A percentile compares a stretch with the other conserved stretches of the same genome.
These are phyloP conservation scores for Penicillium angulare DNA, from an alignment of 495 filamentous ascomycete species.

Conservation along the genomic window DNA sequence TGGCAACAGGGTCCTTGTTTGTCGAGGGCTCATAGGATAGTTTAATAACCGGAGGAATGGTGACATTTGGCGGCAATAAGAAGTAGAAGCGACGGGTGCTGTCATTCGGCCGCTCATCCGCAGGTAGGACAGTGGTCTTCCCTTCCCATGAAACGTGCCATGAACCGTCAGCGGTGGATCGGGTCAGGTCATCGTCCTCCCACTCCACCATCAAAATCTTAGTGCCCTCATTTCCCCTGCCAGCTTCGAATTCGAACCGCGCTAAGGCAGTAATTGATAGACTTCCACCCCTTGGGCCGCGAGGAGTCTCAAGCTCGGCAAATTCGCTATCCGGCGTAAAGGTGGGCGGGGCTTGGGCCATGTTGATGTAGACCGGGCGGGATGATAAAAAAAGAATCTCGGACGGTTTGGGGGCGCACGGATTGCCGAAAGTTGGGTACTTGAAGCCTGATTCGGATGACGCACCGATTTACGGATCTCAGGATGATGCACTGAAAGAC, in stretches of 20 bases:
- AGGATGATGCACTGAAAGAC: no score
- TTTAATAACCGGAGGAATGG: conserved; percentile 66
- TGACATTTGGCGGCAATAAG: conserved; percentile 62
- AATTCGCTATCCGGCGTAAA: conserved; percentile 42
- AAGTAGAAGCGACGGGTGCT: conserved; percentile 68
- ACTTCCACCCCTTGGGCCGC: conserved; percentile 11
- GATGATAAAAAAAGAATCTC: background rate
- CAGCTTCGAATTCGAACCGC: conserved; percentile 82
- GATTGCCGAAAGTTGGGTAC: no score
- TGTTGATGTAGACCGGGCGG: conserved; percentile 1
- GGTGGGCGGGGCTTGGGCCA: conserved; percentile 23
- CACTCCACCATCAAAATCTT: conserved; percentile 86
- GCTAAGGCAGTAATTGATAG: conserved; percentile 57
- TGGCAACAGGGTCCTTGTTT: conserved; percentile 3
- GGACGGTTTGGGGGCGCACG: no score
- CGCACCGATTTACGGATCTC: no score
- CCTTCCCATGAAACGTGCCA: conserved; percentile 80
- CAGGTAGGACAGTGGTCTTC: conserved; percentile 64
- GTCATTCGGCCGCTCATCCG: conserved; percentile 56
- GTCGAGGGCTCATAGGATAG: conserved; percentile 50
- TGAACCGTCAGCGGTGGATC: conserved; percentile 31
- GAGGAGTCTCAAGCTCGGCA: conserved; percentile 32
- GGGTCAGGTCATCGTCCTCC: conserved; percentile 56
- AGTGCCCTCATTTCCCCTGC: conserved; percentile 73
- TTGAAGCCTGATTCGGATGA: no score